Conservation (phyloP, 148 eudicot genomes). For the Camellia granthamiana region DNA sequence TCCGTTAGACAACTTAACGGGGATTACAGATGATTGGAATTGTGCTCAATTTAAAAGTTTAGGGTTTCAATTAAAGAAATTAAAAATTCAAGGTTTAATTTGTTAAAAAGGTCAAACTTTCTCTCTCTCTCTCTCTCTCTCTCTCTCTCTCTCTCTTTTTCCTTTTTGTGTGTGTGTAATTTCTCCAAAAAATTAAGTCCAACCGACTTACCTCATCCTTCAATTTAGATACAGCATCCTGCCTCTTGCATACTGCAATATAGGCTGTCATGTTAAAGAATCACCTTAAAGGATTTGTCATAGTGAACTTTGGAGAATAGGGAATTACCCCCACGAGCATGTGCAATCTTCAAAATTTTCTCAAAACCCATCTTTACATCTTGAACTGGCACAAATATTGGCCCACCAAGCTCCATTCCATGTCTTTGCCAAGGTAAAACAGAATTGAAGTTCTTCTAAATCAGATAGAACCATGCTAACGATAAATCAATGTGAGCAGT, state of each 20-base stretch:
- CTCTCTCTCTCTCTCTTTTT: too few relatives aligned
- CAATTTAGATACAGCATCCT: constrained; percentile 67
- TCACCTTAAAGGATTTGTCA: not conserved
- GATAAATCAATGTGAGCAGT: not conserved
- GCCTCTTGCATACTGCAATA: constrained; percentile 75
- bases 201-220: constrained; percentile 67
- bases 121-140: too few relatives aligned
- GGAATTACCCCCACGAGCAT: constrained; percentile 79
- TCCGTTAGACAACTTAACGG: too few relatives aligned
- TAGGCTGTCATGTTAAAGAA: not conserved
- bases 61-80: too few relatives aligned
- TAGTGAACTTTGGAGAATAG: constrained; percentile 7
- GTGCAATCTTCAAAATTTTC: constrained; percentile 86
- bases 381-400: constrained; percentile 71
- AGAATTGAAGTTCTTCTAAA: constrained; percentile 10
- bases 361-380: constrained; percentile 95
- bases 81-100: too few relatives aligned
- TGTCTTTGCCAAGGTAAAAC: constrained; percentile 42
- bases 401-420: constrained; percentile 78
- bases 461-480: not conserved
- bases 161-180: too few relatives aligned
- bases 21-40: too few relatives aligned
- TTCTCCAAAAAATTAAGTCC: not conserved
- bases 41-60: too few relatives aligned
- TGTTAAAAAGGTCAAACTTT: too few relatives aligned